A percentile compares a stretch with the other conserved stretches of the same genome.
phyloP scores from a whole-genome alignment of 306 rosid genomes.

The Vicia sativa region DNA sequence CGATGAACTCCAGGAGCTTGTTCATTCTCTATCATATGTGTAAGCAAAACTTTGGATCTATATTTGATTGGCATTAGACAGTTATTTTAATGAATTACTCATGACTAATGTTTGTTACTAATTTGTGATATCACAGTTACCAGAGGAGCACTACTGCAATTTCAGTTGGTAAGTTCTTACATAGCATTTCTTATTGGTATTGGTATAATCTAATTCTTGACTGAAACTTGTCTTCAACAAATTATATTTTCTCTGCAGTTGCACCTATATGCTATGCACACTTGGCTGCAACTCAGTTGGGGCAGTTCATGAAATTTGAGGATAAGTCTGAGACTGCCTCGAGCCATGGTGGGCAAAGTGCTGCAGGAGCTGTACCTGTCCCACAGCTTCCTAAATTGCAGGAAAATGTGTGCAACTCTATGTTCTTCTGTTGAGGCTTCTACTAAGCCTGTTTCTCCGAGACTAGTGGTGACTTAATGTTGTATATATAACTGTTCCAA shows the following conservation, averaged over 20 bases:
- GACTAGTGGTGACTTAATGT: background rate
- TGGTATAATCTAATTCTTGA: background rate
- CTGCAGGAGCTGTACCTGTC: conserved; percentile 73
- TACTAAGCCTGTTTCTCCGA: background rate
- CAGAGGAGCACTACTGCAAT: conserved; percentile 97
- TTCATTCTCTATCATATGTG: conserved; percentile 97
- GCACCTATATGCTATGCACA: conserved; percentile 94
- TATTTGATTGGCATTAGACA: conserved; percentile 12
- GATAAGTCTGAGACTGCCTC: conserved; percentile 82
- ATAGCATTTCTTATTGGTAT: background rate
- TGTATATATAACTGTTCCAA: conserved; percentile 31
- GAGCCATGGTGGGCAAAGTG: conserved; percentile 70
- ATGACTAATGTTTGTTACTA: conserved; percentile 2
- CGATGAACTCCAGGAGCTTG: conserved; percentile 90
- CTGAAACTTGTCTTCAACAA: background rate
- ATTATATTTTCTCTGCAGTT: conserved; percentile 48
- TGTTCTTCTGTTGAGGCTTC: conserved; percentile 76
- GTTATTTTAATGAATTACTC: background rate
- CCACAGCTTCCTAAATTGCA: conserved; percentile 79
- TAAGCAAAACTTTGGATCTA: conserved; percentile 52
- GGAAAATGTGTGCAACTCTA: conserved; percentile 68
- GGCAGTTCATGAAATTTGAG: conserved; percentile 80
- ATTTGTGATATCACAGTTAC: conserved; percentile 56
- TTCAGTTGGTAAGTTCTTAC: conserved; percentile 68
- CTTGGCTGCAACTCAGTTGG: conserved; percentile 82